A percentile compares a stretch with the other conserved stretches of the same genome.
These are phyloP conservation scores for Lentinula aciculospora DNA, from an alignment of 768 basidiomycete genomes.

Conservation along the genomic window DNA sequence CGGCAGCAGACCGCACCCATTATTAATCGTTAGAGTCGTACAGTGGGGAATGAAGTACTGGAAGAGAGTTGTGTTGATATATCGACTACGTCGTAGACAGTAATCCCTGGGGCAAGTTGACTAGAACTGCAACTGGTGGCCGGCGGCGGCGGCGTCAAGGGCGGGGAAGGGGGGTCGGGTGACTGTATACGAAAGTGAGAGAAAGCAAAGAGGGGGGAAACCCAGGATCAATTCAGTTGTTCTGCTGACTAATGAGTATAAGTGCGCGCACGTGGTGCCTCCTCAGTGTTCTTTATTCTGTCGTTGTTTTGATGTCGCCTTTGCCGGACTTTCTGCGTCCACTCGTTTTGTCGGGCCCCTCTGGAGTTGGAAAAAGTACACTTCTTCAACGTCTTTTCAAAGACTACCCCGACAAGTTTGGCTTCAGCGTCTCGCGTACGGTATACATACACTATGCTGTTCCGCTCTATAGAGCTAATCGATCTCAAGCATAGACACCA, in stretches of 20 bases:
- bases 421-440: conserved; percentile 91
- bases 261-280: background rate
- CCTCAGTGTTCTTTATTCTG: background rate
- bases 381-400: conserved; percentile 76
- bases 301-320: conserved; percentile 3
- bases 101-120: background rate
- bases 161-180: background rate
- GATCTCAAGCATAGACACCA: conserved; percentile 63
- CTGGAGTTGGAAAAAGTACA: conserved; percentile 93
- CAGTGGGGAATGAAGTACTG: background rate
- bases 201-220: background rate
- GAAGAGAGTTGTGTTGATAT: background rate
- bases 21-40: conserved; percentile 5
- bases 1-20: conserved; percentile 90
- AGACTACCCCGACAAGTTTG: conserved; percentile 80
- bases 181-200: background rate
- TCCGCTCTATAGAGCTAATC: background rate
- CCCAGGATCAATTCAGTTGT: background rate
- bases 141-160: conserved; percentile 5
- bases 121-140: conserved; percentile 5
- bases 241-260: background rate
- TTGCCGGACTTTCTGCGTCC: conserved; percentile 55
- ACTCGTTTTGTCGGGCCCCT: conserved; percentile 85
- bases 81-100: conserved; percentile 1
- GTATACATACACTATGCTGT: conserved; percentile 5